These are phyloP conservation scores for Sambucus nigra DNA, from an alignment of 129 eudicot species.

Conservation along the genomic window DNA sequence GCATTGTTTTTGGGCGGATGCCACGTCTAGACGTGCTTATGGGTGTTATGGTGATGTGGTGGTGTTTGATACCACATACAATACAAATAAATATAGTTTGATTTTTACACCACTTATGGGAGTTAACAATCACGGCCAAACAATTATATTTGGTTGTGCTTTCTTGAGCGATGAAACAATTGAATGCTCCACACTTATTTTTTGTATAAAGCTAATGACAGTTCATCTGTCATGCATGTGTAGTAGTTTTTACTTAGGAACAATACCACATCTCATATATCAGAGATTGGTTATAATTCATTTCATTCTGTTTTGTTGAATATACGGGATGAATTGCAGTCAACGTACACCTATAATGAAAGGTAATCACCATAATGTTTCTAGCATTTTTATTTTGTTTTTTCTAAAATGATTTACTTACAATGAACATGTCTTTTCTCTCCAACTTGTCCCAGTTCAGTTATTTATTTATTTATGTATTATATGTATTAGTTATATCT, in stretches of 20 bases:
- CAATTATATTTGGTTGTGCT: no score
- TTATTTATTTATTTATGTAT: background rate
- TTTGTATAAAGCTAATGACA: no score
- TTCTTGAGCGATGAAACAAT: no score
- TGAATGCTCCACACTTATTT: no score
- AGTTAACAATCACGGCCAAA: no score
- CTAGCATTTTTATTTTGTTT: slow-evolving; percentile 8
- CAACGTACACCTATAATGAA: slow-evolving; percentile 45
- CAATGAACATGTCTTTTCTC: no score
- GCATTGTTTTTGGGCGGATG: no score
- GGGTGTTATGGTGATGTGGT: no score
- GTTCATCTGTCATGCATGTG: background rate
- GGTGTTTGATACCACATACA: no score
- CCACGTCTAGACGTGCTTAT: no score
- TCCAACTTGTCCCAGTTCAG: background rate
- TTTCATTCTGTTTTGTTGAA: slow-evolving; percentile 24
- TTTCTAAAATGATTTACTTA: background rate
- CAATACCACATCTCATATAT: background rate
- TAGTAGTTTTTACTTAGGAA: background rate
- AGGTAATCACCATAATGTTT: slow-evolving; percentile 32
- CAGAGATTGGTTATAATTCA: slow-evolving; percentile 12
- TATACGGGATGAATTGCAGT: slow-evolving; percentile 24
- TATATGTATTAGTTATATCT: background rate
- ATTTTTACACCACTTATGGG: no score
- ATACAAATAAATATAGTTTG: no score